A percentile compares a stretch with the other conserved stretches of the same genome.
Conservation (phyloP, 2,329 filamentous ascomycete species). For the Diaporthe caulivora region DNA sequence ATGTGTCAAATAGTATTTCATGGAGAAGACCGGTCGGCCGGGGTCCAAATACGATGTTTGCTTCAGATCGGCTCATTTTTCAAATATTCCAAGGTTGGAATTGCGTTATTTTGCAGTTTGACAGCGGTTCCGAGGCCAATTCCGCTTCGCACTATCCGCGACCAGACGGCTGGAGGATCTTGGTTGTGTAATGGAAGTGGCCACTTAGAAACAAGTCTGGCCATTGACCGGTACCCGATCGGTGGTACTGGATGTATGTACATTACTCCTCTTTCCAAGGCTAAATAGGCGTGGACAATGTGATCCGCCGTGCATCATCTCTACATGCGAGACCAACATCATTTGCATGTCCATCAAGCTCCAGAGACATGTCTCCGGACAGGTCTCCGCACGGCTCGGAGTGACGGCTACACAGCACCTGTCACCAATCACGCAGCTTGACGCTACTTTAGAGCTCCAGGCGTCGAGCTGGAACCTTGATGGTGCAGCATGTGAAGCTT, state of each 20-base stretch:
- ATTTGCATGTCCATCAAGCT: slow-evolving; percentile 11
- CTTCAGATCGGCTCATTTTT: background rate
- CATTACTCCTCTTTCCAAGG: background rate
- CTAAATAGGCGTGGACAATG: background rate
- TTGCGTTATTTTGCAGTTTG: no score
- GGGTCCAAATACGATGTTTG: background rate
- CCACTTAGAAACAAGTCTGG: background rate
- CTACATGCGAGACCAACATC: background rate
- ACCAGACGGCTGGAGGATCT: background rate
- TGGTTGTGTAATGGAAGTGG: background rate
- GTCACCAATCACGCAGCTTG: background rate
- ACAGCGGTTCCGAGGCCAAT: no score
- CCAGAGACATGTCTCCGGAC: background rate
- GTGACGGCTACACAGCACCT: background rate
- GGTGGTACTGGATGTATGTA: background rate
- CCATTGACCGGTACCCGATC: background rate
- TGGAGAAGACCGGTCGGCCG: background rate
- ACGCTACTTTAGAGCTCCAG: background rate
- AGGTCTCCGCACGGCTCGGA: slow-evolving; percentile 6
- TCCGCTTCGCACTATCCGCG: background rate
- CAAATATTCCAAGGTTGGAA: no score
- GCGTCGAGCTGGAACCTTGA: background rate
- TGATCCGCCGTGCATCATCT: slow-evolving; percentile 2
- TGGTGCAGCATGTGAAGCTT: slow-evolving; percentile 21
- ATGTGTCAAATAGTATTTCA: background rate